Conservation (phyloP, 306 rosid genomes). For the Inga leiocalycina region DNA sequence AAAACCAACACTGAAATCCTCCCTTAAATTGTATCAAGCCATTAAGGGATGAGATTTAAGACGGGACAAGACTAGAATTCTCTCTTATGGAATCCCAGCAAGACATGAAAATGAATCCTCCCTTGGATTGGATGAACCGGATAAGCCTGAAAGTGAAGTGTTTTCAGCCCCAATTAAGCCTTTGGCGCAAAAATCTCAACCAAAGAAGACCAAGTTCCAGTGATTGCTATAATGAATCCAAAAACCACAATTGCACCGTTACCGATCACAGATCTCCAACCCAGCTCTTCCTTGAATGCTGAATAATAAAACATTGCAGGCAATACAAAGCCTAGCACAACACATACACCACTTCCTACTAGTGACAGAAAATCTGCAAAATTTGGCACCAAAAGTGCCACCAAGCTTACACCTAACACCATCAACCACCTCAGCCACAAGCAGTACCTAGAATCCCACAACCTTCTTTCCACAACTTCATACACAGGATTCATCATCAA, state of each 20-base stretch:
- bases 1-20: neutral
- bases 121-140: neutral
- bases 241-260: conserved; percentile 56
- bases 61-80: neutral
- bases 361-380: conserved; percentile 76
- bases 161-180: conserved; percentile 30
- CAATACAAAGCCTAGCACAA: conserved; percentile 63
- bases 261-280: conserved; percentile 50
- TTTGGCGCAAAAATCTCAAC: conserved; percentile 55
- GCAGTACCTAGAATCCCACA: conserved; percentile 53
- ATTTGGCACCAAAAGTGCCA: conserved; percentile 74
- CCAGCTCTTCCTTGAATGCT: conserved; percentile 65
- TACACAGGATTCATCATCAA: conserved; percentile 86
- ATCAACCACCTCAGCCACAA: conserved; percentile 72
- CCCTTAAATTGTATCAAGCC: neutral
- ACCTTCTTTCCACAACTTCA: conserved; percentile 71
- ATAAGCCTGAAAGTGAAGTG: neutral
- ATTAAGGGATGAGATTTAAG: neutral
- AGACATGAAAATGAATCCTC: neutral
- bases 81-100: neutral
- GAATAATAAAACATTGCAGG: conserved; percentile 70
- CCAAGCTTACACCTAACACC: conserved; percentile 61
- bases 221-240: conserved; percentile 52
- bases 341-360: conserved; percentile 77
- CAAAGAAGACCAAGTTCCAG: conserved; percentile 58